Percentiles rank a stretch among this genome's conserved stretches.
Evolutionary conservation across 495 filamentous ascomycete species (phyloP).

Genomic region (Achaetomiella virescens): DNA sequence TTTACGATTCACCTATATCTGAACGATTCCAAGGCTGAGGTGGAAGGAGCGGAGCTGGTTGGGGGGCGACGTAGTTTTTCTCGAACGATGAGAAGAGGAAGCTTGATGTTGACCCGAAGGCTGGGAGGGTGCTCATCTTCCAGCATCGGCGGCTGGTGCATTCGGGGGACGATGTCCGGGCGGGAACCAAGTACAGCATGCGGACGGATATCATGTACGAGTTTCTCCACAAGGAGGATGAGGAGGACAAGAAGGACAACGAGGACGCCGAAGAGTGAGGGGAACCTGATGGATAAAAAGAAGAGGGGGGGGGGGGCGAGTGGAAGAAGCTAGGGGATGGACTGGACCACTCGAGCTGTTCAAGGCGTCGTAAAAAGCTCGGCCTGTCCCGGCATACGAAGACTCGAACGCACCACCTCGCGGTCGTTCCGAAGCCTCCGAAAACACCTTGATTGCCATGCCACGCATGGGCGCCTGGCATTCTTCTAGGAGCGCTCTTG

Average conservation of each 20-base stretch:
- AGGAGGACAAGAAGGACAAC: background rate
- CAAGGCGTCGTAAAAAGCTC: too few species aligned
- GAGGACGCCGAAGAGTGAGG: background rate
- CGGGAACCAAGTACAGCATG: slow-evolving; percentile 72
- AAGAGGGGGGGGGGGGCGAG: too few species aligned
- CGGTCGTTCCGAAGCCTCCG: too few species aligned
- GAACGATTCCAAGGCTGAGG: slow-evolving; percentile 47
- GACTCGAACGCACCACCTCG: too few species aligned
- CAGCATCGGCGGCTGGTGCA: slow-evolving; percentile 66
- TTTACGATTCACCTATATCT: slow-evolving; percentile 84
- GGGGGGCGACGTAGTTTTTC: slow-evolving; percentile 65
- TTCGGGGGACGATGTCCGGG: slow-evolving; percentile 64
- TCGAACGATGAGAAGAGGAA: slow-evolving; percentile 39
- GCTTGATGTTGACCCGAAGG: slow-evolving; percentile 61
- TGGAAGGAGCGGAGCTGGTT: slow-evolving; percentile 33
- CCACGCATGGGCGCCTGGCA: too few species aligned
- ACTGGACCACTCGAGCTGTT: too few species aligned
- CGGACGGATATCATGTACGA: slow-evolving; percentile 74
- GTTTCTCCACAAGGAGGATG: slow-evolving; percentile 10
- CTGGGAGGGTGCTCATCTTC: slow-evolving; percentile 69
- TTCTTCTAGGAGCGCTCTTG: too few species aligned
- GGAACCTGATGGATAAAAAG: background rate
- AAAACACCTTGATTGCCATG: too few species aligned
- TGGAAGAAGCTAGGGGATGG: too few species aligned
- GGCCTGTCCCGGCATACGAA: too few species aligned